Evolutionary conservation across 352 stramenopile species (phyloP).

Genomic region (Phytophthora pisi): DNA sequence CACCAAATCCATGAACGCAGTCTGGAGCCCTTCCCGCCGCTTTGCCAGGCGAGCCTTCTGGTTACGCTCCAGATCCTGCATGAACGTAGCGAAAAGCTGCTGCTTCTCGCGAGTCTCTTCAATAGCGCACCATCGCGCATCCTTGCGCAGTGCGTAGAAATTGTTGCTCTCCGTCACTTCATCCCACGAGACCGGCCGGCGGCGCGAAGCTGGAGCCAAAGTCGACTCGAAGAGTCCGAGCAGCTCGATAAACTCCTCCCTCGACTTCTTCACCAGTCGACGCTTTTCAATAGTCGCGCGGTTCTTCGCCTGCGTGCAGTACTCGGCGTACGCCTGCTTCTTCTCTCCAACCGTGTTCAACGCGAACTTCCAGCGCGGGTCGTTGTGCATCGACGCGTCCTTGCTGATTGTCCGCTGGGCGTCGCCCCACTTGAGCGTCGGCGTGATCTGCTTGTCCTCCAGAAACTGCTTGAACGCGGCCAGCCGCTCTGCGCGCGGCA

Average conservation of each 20-base stretch:
- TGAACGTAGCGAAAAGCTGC: slow-evolving; percentile 72
- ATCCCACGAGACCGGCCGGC: slow-evolving; percentile 41
- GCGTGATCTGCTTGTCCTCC: slow-evolving; percentile 66
- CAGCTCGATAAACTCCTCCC: slow-evolving; percentile 82
- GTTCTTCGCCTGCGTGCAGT: slow-evolving; percentile 77
- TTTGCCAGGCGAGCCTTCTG: slow-evolving; percentile 51
- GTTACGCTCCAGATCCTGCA: slow-evolving; percentile 66
- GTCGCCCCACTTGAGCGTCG: slow-evolving; percentile 79
- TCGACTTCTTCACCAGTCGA: slow-evolving; percentile 68
- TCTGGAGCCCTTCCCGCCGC: slow-evolving; percentile 47
- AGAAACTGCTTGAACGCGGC: slow-evolving; percentile 76
- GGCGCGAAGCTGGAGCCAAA: slow-evolving; percentile 35
- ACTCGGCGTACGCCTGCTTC: slow-evolving; percentile 87
- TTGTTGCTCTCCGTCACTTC: slow-evolving; percentile 52
- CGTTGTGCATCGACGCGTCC: slow-evolving; percentile 51
- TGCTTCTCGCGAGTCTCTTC: slow-evolving; percentile 68
- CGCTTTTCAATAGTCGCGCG: slow-evolving; percentile 70
- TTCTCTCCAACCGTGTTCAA: slow-evolving; percentile 75
- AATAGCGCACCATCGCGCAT: slow-evolving; percentile 66
- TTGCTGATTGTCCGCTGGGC: slow-evolving; percentile 66
- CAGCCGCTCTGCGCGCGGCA: slow-evolving; percentile 61
- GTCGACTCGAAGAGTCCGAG: slow-evolving; percentile 55
- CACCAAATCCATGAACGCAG: slow-evolving; percentile 47
- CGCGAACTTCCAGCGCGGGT: slow-evolving; percentile 73
- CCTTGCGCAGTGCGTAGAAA: slow-evolving; percentile 70